Conservation (phyloP, 495 filamentous ascomycete genomes). For the Lineolata rhizophorae region DNA sequence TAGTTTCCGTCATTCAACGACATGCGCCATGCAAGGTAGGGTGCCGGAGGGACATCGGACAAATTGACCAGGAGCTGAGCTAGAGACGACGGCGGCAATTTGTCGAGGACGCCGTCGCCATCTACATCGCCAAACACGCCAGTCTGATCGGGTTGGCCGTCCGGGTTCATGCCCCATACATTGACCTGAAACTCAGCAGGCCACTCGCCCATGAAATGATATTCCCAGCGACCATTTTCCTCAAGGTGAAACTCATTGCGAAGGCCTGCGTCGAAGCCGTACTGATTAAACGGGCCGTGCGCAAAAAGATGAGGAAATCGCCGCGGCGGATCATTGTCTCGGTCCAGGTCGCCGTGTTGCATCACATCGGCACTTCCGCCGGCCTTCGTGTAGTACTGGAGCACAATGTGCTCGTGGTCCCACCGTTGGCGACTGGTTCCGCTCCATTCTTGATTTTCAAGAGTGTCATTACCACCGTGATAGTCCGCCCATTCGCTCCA, state of each 20-base stretch:
- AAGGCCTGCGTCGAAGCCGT: conserved; percentile 43
- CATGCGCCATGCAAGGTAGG: conserved; percentile 34
- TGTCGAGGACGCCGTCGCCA: conserved; percentile 37
- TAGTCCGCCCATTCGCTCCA: conserved; percentile 41
- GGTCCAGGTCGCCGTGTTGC: conserved; percentile 36
- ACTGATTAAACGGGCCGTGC: conserved; percentile 45
- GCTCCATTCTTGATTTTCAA: conserved; percentile 29
- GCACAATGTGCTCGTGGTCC: conserved; percentile 40
- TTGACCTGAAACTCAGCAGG: conserved; percentile 42
- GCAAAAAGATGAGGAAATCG: conserved; percentile 43
- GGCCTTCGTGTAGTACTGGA: conserved; percentile 45
- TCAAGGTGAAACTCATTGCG: conserved; percentile 30
- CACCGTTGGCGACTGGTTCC: conserved; percentile 40
- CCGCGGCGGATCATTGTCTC: conserved; percentile 18
- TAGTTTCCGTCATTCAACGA: conserved; percentile 31
- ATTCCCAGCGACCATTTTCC: conserved; percentile 32
- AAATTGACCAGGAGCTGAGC: conserved; percentile 35
- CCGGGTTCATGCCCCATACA: conserved; percentile 45
- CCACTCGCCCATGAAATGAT: conserved; percentile 43
- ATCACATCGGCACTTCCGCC: conserved; percentile 42
- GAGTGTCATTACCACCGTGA: conserved; percentile 21
- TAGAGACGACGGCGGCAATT: conserved; percentile 38
- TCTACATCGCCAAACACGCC: conserved; percentile 39
- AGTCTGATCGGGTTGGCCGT: conserved; percentile 39
- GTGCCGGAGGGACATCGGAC: conserved; percentile 29